Evolutionary conservation across 768 basidiomycete genomes (phyloP), one percentile per base, ranked within the genome.

Genomic region (Russula emetica): DNA sequence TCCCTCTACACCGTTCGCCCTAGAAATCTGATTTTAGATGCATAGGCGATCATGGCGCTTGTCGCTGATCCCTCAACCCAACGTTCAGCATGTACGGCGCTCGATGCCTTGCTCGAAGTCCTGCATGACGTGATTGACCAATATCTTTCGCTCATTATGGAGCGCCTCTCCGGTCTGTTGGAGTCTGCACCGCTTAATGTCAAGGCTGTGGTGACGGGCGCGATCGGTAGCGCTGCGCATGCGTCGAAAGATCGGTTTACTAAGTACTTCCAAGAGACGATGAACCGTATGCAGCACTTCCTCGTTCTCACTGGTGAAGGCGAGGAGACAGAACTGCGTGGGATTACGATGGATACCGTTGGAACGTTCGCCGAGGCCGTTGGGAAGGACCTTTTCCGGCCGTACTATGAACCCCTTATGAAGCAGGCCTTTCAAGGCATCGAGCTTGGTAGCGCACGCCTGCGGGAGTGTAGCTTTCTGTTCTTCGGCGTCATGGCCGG

Each of bases 401-500:
- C 94, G 20, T 98, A 89, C 83, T 97, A 96, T 80, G 81, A 86
- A n/a, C 87, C 92, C 62, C 85, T 96, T 83, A 98, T 99, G 97
- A 85, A 86, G 73, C 88, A 91, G 69, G 94, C 95, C 3, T 94
- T 98, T 81, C 83, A 89, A 67, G 94, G 92, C 52, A 84, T 94
- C 61, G 85, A 88, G 66, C 84, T 93, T 76, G 91, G 91, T 61
- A 91, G 88, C 68, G 86, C 92, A 3, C 83, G 94, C 64, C 79
- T 98, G 65, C 82, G 91, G 70, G 97, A 99, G 74, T 97, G 94
- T 76, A 91, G 88, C 71, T 98, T 97, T 85, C 78, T 99, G 68
- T 98, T 98, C 85, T 98, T 98, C 71, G 93, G 94, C 61, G 94
- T 96, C 67, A 95, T 99, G 90, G 91, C 94, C n/a, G 84, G 90